Conservation (phyloP, 768 basidiomycete genomes). For the Calvatia gigantea region DNA sequence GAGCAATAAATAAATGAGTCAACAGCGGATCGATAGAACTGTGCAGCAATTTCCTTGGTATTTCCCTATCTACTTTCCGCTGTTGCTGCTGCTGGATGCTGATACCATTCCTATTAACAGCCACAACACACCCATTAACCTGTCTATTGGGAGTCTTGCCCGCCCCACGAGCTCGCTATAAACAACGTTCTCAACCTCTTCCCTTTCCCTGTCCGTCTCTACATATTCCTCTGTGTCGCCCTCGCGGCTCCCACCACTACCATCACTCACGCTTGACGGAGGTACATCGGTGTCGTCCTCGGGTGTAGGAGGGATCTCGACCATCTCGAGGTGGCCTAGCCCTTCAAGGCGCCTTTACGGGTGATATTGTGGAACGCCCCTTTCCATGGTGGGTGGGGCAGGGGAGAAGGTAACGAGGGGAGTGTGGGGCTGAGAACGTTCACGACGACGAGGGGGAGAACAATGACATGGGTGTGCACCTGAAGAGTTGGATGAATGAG, state of each 20-base stretch:
- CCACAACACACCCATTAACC: slow-evolving; percentile 8
- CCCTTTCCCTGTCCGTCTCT: slow-evolving; percentile 23
- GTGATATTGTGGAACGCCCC: slow-evolving; percentile 46
- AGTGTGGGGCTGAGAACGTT: background rate
- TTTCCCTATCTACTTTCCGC: slow-evolving; percentile 76
- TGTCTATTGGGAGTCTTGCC: slow-evolving; percentile 10
- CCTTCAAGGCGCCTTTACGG: slow-evolving; percentile 44
- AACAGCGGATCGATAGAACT: slow-evolving; percentile 75
- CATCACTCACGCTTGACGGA: slow-evolving; percentile 17
- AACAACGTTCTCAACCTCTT: slow-evolving; percentile 21
- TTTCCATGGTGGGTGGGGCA: slow-evolving; percentile 28
- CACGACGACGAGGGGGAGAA: background rate
- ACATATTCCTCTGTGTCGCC: slow-evolving; percentile 19
- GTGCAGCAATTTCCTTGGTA: slow-evolving; percentile 85
- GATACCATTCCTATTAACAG: slow-evolving; percentile 8
- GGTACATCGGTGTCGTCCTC: slow-evolving; percentile 25
- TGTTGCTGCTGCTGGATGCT: slow-evolving; percentile 14
- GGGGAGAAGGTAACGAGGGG: slow-evolving; percentile 43
- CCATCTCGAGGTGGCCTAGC: slow-evolving; percentile 36
- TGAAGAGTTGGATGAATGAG: too few species aligned
- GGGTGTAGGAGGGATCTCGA: slow-evolving; percentile 23
- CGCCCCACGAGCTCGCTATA: slow-evolving; percentile 16
- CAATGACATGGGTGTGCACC: background rate
- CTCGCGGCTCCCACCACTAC: slow-evolving; percentile 7
- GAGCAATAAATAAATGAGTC: slow-evolving; percentile 4